phyloP scores from a whole-genome alignment of 2,329 filamentous ascomycete species.

The Botrytis elliptica region DNA sequence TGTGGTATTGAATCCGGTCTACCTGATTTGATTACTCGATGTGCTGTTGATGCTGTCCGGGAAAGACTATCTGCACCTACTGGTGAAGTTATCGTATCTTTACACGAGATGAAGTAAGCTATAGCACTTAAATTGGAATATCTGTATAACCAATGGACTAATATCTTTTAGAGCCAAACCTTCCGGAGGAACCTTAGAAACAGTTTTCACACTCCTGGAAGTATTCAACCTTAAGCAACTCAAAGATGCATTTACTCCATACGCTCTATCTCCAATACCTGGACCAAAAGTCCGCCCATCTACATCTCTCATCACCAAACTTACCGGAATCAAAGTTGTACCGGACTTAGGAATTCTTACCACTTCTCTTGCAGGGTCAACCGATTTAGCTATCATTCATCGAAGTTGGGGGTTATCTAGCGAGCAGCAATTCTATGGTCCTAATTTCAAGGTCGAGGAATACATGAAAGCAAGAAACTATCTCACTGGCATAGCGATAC shows the following conservation, averaged over 20 bases:
- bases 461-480: slow-evolving; percentile 52
- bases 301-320: slow-evolving; percentile 43
- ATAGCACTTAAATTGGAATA: background rate
- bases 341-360: slow-evolving; percentile 56
- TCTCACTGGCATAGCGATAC: slow-evolving; percentile 50
- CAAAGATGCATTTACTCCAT: slow-evolving; percentile 48
- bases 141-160: background rate
- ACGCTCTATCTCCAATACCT: slow-evolving; percentile 56
- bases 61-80: slow-evolving; percentile 50
- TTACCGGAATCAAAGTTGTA: slow-evolving; percentile 51
- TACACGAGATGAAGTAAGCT: slow-evolving; percentile 45
- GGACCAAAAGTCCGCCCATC: slow-evolving; percentile 30
- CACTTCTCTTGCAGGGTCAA: slow-evolving; percentile 49
- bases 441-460: slow-evolving; percentile 59
- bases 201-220: slow-evolving; percentile 60
- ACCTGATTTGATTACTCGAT: slow-evolving; percentile 57
- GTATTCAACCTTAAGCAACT: slow-evolving; percentile 51
- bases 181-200: slow-evolving; percentile 68
- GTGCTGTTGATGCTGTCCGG: slow-evolving; percentile 49
- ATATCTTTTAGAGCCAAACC: slow-evolving; percentile 45
- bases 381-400: slow-evolving; percentile 56
- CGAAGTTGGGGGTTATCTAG: slow-evolving; percentile 61
- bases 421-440: slow-evolving; percentile 53
- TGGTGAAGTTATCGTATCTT: slow-evolving; percentile 53
- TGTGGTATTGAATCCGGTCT: slow-evolving; percentile 62